Percentiles rank a stretch among this genome's conserved stretches.
phyloP scores from a whole-genome alignment of 2,329 filamentous ascomycete species.

The Colletotrichum theobromicola region DNA sequence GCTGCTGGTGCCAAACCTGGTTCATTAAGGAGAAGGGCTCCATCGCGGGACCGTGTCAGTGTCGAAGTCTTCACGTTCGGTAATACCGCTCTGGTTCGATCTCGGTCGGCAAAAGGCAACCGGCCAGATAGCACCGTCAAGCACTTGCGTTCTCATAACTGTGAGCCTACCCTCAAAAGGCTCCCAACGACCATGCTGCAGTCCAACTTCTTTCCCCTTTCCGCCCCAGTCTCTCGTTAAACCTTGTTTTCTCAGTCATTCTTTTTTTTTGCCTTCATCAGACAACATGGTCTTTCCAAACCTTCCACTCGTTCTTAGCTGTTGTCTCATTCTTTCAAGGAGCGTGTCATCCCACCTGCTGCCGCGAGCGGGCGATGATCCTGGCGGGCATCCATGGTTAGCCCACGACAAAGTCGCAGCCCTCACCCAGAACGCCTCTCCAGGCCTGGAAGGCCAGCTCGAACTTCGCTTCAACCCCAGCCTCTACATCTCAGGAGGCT shows the following conservation, averaged over 20 bases:
- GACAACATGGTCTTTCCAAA: background rate
- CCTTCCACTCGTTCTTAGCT: background rate
- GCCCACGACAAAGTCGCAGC: background rate
- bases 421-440: background rate
- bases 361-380: background rate
- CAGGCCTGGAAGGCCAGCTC: background rate
- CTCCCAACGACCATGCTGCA: rapidly evolving
- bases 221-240: background rate
- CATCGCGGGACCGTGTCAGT: background rate
- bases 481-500: background rate
- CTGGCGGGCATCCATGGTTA: background rate
- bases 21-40: background rate
- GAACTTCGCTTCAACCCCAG: background rate
- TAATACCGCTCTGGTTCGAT: background rate
- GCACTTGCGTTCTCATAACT: background rate
- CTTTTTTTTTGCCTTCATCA: background rate
- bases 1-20: background rate
- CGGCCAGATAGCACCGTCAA: background rate
- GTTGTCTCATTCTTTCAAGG: background rate
- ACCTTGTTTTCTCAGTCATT: background rate
- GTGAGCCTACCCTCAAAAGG: background rate
- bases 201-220: rapidly evolving
- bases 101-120: background rate
- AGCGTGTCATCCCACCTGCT: background rate
- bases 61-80: background rate